These are phyloP conservation scores for Jamesozyma spencerorum DNA, from an alignment of 805 yeast genomes.

Conservation along the genomic window DNA sequence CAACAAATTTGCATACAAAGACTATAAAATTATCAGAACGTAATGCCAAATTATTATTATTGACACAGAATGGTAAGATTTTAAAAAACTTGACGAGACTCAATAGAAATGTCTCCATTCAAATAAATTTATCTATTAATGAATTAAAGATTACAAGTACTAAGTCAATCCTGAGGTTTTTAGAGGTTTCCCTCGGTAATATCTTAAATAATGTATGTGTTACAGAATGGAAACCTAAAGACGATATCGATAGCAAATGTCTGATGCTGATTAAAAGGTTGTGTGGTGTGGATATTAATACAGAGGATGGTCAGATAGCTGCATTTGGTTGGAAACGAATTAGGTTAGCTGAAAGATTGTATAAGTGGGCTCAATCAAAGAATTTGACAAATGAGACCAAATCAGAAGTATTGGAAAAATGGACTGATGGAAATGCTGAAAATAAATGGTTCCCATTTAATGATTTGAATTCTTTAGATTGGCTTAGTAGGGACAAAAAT, in stretches of 20 bases:
- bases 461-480: conserved; percentile 20
- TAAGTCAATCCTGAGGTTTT: conserved; percentile 19
- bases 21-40: conserved; percentile 4
- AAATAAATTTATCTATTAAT: conserved; percentile 7
- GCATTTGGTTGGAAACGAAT: conserved; percentile 25
- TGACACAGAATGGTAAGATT: conserved; percentile 29
- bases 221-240: background rate
- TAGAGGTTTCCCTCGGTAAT: conserved; percentile 24
- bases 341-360: conserved; percentile 17
- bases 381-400: background rate
- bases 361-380: conserved; percentile 17
- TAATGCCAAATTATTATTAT: conserved; percentile 13
- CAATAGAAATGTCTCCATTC: conserved; percentile 10
- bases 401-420: background rate
- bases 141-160: conserved; percentile 9
- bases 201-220: conserved; percentile 20
- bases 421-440: conserved; percentile 2
- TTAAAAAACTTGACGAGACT: conserved; percentile 24
- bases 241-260: background rate
- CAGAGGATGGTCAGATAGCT: conserved; percentile 10
- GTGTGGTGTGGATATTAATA: conserved; percentile 8
- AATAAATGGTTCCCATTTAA: conserved; percentile 20
- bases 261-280: conserved; percentile 5
- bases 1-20: background rate
- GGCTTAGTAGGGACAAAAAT: conserved; percentile 17